phyloP scores from a whole-genome alignment of 2,329 filamentous ascomycete genomes.

The Verticillium nubilum region DNA sequence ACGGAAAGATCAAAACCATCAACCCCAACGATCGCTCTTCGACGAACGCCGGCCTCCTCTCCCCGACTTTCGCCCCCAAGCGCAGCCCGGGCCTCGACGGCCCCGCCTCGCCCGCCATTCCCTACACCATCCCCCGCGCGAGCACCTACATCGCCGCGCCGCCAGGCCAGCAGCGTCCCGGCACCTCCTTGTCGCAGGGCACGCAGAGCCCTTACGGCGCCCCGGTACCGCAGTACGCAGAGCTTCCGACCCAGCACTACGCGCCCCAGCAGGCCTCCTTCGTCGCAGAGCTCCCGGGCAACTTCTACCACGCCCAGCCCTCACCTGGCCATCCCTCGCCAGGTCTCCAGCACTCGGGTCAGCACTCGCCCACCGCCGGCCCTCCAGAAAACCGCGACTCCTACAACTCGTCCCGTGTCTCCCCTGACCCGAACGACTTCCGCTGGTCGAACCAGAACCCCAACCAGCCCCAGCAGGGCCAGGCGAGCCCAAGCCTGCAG shows the following conservation, averaged over 20 bases:
- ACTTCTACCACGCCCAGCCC: constrained; percentile 36
- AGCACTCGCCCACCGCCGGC: constrained; percentile 8
- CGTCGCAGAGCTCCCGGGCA: constrained; percentile 40
- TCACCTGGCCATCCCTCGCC: constrained; percentile 22
- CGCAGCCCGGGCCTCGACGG: constrained; percentile 15
- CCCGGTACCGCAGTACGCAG: constrained; percentile 9
- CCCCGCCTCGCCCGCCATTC: neutral
- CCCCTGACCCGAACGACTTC: constrained; percentile 20
- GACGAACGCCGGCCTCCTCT: constrained; percentile 7
- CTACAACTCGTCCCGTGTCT: constrained; percentile 8
- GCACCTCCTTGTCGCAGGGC: neutral
- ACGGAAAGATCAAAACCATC: constrained; percentile 56
- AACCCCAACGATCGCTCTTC: constrained; percentile 46
- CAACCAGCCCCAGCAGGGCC: constrained; percentile 15
- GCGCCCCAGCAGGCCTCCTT: constrained; percentile 5
- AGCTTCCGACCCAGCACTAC: constrained; percentile 15
- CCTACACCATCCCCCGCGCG: constrained; percentile 16
- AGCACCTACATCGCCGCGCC: constrained; percentile 7
- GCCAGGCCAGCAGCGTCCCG: neutral
- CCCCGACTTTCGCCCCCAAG: constrained; percentile 5
- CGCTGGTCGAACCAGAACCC: constrained; percentile 19
- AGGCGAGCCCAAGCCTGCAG: constrained; percentile 18
- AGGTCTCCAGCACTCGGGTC: constrained; percentile 14
- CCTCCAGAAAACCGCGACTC: constrained; percentile 20
- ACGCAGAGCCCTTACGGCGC: constrained; percentile 23